phyloP scores from a whole-genome alignment of 1,284 basidiomycete genomes.

The Trichosporon asahii region DNA sequence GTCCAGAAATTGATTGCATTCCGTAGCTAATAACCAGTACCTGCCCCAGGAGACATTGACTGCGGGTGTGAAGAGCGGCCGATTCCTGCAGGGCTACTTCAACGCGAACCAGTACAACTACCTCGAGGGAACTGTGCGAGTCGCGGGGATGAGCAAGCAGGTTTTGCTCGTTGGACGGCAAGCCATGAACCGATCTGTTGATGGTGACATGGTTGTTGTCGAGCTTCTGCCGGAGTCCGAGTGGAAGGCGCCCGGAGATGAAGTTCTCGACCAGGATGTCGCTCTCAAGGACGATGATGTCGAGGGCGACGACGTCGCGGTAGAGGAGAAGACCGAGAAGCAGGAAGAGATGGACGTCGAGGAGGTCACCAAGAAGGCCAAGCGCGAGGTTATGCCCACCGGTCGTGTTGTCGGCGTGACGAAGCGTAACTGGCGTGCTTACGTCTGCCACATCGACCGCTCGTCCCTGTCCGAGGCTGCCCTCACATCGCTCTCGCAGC shows the following conservation, averaged over 20 bases:
- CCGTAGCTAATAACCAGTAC: conserved; percentile 61
- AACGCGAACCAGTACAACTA: conserved; percentile 96
- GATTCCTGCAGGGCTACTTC: conserved; percentile 88
- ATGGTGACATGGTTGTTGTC: conserved; percentile 90
- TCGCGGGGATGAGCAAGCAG: conserved; percentile 69
- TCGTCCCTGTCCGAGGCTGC: conserved; percentile 77
- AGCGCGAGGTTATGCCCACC: conserved; percentile 66
- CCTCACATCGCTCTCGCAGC: conserved; percentile 75
- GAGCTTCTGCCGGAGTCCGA: conserved; percentile 82
- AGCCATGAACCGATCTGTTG: conserved; percentile 91
- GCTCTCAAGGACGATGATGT: conserved; percentile 86
- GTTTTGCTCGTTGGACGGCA: conserved; percentile 83
- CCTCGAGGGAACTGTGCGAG: conserved; percentile 83
- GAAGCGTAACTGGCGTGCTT: conserved; percentile 93
- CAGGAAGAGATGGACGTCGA: conserved; percentile 43
- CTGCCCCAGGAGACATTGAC: conserved; percentile 68
- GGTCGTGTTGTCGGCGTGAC: conserved; percentile 87
- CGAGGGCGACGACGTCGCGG: conserved; percentile 80
- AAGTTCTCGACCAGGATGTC: conserved; percentile 90
- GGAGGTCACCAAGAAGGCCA: conserved; percentile 49
- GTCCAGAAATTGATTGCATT: too few species aligned
- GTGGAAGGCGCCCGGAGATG: conserved; percentile 90
- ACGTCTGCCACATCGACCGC: conserved; percentile 93
- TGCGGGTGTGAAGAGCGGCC: conserved; percentile 80
- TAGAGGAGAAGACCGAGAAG: conserved; percentile 49